Percentiles rank a stretch among this genome's conserved stretches.
phyloP scores from a whole-genome alignment of 1,139 yeast species.

The Debaryomyces udenii region DNA sequence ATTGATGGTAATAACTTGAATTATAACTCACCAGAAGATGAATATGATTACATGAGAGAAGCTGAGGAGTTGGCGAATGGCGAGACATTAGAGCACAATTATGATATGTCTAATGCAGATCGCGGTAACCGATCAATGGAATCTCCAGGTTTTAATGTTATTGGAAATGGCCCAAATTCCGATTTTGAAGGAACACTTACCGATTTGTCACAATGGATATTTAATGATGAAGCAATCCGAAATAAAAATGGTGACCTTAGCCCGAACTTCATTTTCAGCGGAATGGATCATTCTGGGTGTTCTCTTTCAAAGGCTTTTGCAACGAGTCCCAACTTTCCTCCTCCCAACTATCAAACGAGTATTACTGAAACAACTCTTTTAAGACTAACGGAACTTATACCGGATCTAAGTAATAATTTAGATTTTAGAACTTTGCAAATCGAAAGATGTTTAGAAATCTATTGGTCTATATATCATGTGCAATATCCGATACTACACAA shows the following conservation, averaged over 20 bases:
- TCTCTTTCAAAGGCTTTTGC: constrained; percentile 33
- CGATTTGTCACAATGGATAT: constrained; percentile 31
- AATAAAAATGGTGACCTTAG: constrained; percentile 4
- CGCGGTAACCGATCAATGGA: too few species aligned
- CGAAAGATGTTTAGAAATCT: constrained; percentile 26
- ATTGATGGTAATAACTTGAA: too few species aligned
- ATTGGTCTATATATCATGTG: constrained; percentile 56
- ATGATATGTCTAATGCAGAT: too few species aligned
- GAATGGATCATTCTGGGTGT: constrained; percentile 25
- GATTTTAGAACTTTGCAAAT: constrained; percentile 12
- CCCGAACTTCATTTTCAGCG: constrained; percentile 18
- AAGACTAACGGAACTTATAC: constrained; percentile 5
- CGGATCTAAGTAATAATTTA: constrained; percentile 1
- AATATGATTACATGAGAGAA: too few species aligned
- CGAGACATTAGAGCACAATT: too few species aligned
- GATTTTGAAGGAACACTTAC: too few species aligned
- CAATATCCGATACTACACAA: constrained; percentile 58
- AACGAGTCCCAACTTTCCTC: constrained; percentile 6
- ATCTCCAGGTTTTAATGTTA: too few species aligned
- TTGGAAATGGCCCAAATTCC: too few species aligned
- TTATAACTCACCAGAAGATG: too few species aligned
- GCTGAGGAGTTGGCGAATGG: too few species aligned
- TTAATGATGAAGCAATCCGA: constrained; percentile 23
- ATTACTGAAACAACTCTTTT: constrained; percentile 1
- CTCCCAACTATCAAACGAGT: constrained; percentile 8